Conservation (phyloP, 2,329 filamentous ascomycete species). For the Alternaria dauci region DNA sequence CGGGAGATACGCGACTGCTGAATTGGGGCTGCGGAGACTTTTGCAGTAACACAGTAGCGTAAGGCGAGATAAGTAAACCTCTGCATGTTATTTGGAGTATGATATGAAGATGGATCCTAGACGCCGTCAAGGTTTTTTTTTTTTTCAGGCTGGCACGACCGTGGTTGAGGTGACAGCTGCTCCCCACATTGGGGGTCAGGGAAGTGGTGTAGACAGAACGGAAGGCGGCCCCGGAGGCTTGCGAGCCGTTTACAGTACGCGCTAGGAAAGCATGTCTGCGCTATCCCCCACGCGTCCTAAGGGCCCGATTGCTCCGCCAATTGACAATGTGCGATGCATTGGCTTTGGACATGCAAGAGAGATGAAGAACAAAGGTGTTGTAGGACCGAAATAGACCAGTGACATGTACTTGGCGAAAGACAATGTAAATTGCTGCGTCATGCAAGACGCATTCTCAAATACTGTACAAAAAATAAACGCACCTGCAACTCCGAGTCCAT, state of each 20-base stretch:
- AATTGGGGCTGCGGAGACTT: constrained; percentile 7
- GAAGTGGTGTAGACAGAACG: neutral
- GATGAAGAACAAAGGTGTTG: neutral
- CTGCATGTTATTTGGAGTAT: neutral
- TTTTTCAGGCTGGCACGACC: neutral
- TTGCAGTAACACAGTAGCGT: constrained; percentile 22
- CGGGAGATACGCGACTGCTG: constrained; percentile 17
- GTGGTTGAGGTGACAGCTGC: neutral
- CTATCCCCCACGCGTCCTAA: constrained; percentile 18
- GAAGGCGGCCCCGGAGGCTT: neutral
- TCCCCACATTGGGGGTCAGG: neutral
- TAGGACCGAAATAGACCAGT: neutral
- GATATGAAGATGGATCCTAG: no score
- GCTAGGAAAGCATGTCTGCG: constrained; percentile 1
- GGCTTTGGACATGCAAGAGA: neutral
- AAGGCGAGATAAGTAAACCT: constrained; percentile 16
- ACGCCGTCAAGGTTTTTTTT: neutral
- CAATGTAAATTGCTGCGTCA: neutral
- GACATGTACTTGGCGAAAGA: neutral
- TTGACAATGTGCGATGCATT: neutral
- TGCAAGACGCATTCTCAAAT: constrained; percentile 9
- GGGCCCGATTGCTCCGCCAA: constrained; percentile 9
- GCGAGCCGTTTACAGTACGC: constrained; percentile 16
- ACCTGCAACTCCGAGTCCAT: constrained; percentile 28
- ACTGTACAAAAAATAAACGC: constrained; percentile 19